Percentiles rank a stretch among this genome's conserved stretches.
These are phyloP conservation scores for Sporothrix euskadiensis DNA, from an alignment of 2,329 filamentous ascomycete species.

Conservation along the genomic window DNA sequence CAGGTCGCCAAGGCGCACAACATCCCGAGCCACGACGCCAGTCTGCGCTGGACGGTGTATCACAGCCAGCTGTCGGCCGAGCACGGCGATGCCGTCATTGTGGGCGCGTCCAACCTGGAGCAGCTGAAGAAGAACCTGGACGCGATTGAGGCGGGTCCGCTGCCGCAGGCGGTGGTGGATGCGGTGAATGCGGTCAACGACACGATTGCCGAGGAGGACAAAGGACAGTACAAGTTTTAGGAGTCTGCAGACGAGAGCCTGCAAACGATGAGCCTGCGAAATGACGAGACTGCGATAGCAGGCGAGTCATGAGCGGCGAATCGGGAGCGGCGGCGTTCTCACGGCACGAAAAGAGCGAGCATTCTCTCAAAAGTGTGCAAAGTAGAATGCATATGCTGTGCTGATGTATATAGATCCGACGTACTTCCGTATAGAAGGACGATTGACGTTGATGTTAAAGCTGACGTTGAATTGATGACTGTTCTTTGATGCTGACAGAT, in stretches of 20 bases:
- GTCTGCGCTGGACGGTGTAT: conserved; percentile 45
- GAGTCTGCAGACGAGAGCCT: neutral
- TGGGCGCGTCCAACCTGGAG: conserved; percentile 39
- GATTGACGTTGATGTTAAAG: neutral
- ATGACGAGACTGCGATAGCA: neutral
- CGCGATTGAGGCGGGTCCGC: conserved; percentile 42
- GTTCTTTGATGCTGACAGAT: neutral
- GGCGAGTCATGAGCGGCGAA: neutral
- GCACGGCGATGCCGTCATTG: conserved; percentile 42
- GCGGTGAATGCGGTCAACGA: conserved; percentile 23
- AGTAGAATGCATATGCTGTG: neutral
- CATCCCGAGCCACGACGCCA: conserved; percentile 44
- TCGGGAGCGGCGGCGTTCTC: neutral
- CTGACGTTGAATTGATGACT: conserved; percentile 10
- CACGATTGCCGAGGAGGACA: conserved; percentile 19
- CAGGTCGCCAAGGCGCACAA: conserved; percentile 39
- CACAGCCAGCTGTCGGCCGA: conserved; percentile 40
- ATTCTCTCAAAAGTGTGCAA: neutral
- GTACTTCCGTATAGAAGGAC: neutral
- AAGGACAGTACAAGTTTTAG: neutral
- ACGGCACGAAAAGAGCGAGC: no score
- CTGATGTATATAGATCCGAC: neutral
- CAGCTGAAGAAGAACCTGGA: conserved; percentile 43
- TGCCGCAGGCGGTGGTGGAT: conserved; percentile 41
- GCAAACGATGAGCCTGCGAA: neutral